Conservation (phyloP, 805 yeast genomes). For the Brettanomyces anomalus region DNA sequence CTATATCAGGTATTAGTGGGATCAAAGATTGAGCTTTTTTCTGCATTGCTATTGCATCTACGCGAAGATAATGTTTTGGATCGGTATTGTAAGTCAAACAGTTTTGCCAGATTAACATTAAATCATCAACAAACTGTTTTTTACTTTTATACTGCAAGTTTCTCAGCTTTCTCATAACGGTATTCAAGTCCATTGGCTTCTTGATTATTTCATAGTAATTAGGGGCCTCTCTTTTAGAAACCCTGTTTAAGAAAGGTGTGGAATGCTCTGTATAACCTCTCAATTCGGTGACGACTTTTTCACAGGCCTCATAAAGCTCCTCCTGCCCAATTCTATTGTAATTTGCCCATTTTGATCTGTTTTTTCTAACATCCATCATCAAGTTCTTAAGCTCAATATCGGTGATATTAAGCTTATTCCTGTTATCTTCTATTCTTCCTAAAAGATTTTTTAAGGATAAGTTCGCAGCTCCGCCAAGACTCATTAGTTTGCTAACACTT, state of each 20-base stretch:
- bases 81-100: slow-evolving; percentile 91
- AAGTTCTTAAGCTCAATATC: slow-evolving; percentile 79
- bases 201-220: slow-evolving; percentile 86
- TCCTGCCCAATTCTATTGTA: slow-evolving; percentile 96
- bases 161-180: slow-evolving; percentile 85
- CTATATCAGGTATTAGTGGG: slow-evolving; percentile 86
- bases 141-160: slow-evolving; percentile 75
- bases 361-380: slow-evolving; percentile 87
- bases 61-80: slow-evolving; percentile 83
- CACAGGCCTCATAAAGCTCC: slow-evolving; percentile 95
- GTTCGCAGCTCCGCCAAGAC: slow-evolving; percentile 58
- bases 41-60: slow-evolving; percentile 94
- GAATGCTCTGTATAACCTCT: slow-evolving; percentile 94
- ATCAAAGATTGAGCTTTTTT: slow-evolving; percentile 68
- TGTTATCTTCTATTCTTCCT: slow-evolving; percentile 64
- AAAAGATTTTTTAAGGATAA: slow-evolving; percentile 73
- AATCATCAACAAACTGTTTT: slow-evolving; percentile 86
- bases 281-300: slow-evolving; percentile 82
- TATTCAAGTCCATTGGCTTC: slow-evolving; percentile 92
- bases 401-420: slow-evolving; percentile 65
- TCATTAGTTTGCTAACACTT: slow-evolving; percentile 20
- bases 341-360: slow-evolving; percentile 95
- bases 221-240: slow-evolving; percentile 97
- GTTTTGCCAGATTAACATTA: slow-evolving; percentile 92
- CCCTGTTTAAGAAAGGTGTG: slow-evolving; percentile 89